Percentiles rank a stretch among this genome's conserved stretches.
These are phyloP conservation scores for Tolypocladium album DNA, from an alignment of 2,329 filamentous ascomycete species.

Conservation along the genomic window DNA sequence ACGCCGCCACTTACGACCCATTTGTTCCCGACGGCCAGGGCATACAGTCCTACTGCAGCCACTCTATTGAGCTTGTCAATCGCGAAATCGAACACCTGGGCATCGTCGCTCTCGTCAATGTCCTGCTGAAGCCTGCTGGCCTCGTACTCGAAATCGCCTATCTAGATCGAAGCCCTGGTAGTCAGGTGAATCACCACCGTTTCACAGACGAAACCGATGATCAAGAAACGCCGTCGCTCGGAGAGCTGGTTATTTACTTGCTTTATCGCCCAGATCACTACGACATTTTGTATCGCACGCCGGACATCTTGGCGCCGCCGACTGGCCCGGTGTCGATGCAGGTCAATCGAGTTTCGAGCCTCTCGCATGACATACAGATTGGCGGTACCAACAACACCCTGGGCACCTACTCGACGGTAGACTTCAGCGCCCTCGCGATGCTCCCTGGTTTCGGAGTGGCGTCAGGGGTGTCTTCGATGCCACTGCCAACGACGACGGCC, in stretches of 20 bases:
- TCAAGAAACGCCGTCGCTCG: constrained; percentile 30
- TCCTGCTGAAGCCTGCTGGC: constrained; percentile 67
- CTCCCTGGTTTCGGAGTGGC: constrained; percentile 31
- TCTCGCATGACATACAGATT: constrained; percentile 35
- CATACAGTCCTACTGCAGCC: constrained; percentile 58
- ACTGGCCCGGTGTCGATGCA: constrained; percentile 24
- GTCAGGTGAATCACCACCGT: constrained; percentile 61
- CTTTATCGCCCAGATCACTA: constrained; percentile 76
- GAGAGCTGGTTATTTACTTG: constrained; percentile 40
- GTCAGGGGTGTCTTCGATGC: constrained; percentile 21
- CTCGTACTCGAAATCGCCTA: constrained; percentile 84
- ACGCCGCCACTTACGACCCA: constrained; percentile 56
- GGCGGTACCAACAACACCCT: constrained; percentile 27
- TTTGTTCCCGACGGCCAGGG: constrained; percentile 54
- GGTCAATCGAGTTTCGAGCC: constrained; percentile 39
- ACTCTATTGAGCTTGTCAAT: constrained; percentile 61
- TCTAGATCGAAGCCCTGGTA: constrained; percentile 73
- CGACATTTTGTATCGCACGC: constrained; percentile 74
- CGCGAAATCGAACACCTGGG: constrained; percentile 90
- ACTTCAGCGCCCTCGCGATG: constrained; percentile 33
- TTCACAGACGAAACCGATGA: constrained; percentile 45
- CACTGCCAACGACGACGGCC: constrained; percentile 16
- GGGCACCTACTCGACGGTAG: constrained; percentile 28
- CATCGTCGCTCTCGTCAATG: constrained; percentile 63
- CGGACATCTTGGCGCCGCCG: constrained; percentile 3